Conservation (phyloP, 2,329 filamentous ascomycete genomes). For the Thielaviopsis euricoi region DNA sequence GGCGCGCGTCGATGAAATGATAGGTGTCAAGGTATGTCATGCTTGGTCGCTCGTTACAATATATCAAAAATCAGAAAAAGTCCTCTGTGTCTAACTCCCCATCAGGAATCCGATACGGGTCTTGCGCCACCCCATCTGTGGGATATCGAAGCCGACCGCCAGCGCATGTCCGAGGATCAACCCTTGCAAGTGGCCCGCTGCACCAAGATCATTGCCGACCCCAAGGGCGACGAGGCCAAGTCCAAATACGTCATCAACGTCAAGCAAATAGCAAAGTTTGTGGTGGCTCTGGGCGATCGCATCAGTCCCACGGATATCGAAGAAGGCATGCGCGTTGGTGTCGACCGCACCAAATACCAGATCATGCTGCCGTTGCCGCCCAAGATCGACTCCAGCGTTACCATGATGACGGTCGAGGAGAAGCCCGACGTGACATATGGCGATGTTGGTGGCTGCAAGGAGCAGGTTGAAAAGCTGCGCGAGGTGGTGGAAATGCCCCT, state of each 20-base stretch:
- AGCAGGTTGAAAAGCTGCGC: conserved; percentile 96
- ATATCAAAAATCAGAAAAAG: too few species aligned
- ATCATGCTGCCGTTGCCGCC: conserved; percentile 90
- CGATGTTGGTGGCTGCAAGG: conserved; percentile 96
- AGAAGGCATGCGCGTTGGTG: conserved; percentile 96
- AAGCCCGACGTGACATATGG: conserved; percentile 99
- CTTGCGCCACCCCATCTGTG: conserved; percentile 96
- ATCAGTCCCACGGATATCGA: conserved; percentile 98
- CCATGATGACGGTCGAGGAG: conserved; percentile 99
- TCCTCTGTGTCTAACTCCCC: background rate
- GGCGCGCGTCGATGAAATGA: conserved; percentile 96
- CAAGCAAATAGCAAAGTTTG: conserved; percentile 99
- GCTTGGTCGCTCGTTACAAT: too few species aligned
- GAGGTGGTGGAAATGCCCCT: conserved; percentile 98
- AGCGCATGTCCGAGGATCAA: conserved; percentile 97
- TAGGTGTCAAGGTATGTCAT: conserved; percentile 61
- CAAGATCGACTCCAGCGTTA: conserved; percentile 97
- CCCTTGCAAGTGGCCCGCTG: conserved; percentile 93
- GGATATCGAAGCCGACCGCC: conserved; percentile 93
- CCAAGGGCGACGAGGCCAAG: conserved; percentile 83
- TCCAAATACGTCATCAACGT: conserved; percentile 99
- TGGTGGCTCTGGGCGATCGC: conserved; percentile 90
- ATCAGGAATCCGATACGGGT: conserved; percentile 89
- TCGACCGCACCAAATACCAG: conserved; percentile 98
- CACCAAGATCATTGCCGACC: conserved; percentile 97